phyloP scores from a whole-genome alignment of 2,329 filamentous ascomycete genomes.

The Aureobasidium sp. region DNA sequence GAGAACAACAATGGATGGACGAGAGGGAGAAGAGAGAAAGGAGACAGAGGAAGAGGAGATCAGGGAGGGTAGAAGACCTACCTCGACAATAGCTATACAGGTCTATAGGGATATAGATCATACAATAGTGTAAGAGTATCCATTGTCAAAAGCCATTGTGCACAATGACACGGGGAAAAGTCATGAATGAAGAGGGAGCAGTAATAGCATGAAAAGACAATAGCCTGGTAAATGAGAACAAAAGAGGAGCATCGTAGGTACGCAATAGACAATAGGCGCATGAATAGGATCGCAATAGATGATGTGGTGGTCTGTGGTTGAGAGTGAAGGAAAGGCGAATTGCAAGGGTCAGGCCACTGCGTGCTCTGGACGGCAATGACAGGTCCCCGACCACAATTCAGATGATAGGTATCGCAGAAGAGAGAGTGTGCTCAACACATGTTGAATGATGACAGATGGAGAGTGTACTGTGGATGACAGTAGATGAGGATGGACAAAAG shows the following conservation, averaged over 20 bases:
- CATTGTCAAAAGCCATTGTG: neutral
- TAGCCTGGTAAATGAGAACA: neutral
- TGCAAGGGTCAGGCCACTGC: neutral
- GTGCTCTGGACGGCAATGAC: neutral
- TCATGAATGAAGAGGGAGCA: neutral
- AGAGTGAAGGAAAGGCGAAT: neutral
- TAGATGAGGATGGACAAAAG: neutral
- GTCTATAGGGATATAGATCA: neutral
- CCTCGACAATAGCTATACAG: slow-evolving; percentile 7
- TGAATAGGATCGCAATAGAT: neutral
- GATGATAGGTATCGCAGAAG: no score
- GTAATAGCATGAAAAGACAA: neutral
- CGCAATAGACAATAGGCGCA: neutral
- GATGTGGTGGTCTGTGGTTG: neutral
- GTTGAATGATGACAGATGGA: neutral
- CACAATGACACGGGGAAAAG: neutral
- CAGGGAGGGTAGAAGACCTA: neutral
- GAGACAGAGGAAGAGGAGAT: neutral
- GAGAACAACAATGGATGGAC: neutral
- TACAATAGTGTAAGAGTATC: neutral
- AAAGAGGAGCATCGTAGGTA: neutral
- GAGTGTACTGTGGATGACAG: neutral
- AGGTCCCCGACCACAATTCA: neutral
- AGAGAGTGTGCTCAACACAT: neutral
- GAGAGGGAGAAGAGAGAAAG: neutral